phyloP scores from a whole-genome alignment of 345 rosid species.

The Syzygium aromaticum region DNA sequence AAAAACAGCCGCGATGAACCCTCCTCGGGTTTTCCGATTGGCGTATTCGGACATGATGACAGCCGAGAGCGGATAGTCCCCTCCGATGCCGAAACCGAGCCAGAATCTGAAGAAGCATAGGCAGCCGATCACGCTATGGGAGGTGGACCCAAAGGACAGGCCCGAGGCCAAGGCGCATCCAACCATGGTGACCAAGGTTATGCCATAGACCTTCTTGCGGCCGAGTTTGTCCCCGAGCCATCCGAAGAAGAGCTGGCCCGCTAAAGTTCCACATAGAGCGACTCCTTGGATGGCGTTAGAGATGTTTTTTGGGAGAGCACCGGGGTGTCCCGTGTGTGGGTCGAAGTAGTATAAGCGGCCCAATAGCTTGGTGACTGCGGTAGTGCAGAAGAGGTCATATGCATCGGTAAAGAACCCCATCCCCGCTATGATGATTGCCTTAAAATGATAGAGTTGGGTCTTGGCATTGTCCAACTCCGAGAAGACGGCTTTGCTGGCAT shows the following conservation, averaged over 20 bases:
- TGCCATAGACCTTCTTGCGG: conserved; percentile 68
- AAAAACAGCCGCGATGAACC: conserved; percentile 65
- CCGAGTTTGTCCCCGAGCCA: conserved; percentile 83
- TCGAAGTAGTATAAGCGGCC: conserved; percentile 46
- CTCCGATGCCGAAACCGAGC: conserved; percentile 84
- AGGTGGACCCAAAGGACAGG: conserved; percentile 45
- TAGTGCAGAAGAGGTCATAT: conserved; percentile 57
- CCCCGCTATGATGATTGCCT: conserved; percentile 51
- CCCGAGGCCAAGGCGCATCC: conserved; percentile 68
- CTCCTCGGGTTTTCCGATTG: conserved; percentile 59
- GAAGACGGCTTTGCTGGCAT: conserved; percentile 23
- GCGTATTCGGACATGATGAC: conserved; percentile 80
- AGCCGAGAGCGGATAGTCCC: conserved; percentile 79
- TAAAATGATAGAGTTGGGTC: conserved; percentile 57
- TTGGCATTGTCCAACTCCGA: conserved; percentile 51
- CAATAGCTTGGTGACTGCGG: conserved; percentile 45
- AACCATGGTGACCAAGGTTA: conserved; percentile 67
- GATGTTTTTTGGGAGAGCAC: conserved; percentile 28
- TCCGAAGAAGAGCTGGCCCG: conserved; percentile 56
- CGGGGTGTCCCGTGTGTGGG: conserved; percentile 8
- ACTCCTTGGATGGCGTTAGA: conserved; percentile 42
- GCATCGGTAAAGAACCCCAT: conserved; percentile 67
- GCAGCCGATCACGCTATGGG: conserved; percentile 31
- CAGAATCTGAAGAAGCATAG: conserved; percentile 85
- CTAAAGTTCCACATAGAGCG: conserved; percentile 41